Evolutionary conservation across 116 monocot species (phyloP), one percentile per base, ranked within the genome.

Genomic region (Zostera marina): DNA sequence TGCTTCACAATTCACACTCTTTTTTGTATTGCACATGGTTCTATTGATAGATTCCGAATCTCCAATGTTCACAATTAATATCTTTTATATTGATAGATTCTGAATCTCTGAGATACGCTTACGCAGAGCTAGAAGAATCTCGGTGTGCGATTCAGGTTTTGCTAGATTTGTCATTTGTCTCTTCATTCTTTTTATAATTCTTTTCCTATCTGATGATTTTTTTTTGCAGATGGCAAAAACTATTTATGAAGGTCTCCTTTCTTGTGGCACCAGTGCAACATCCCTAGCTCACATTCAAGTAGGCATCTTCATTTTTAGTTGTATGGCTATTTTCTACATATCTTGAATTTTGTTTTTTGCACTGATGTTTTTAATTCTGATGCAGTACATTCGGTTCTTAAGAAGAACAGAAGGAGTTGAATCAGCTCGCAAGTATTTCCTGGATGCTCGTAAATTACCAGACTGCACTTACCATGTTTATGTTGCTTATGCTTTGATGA

Each of bases 341-440:
- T 59, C 32, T 8, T 62, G 11, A 5, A 55, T 49, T n/a, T 23
- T 40, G 23, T 12, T 62, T 69, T 40, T 47, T 56, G 56, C 24
- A 44, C 42, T 66, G 11, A 67, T 14, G 39, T 51, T 21, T 58
- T 41, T 11, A 39, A 60, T 12, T 71, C 15, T 47, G 63, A 68
- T 77, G 52, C 65, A 98, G 98, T 98, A 76, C 53, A 76, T 90
- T 63, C 75, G 85, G 38, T 98, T 98, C 72, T 59, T 98, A 62
- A 80, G 87, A 73, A 98, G 98, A 79, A 90, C 76, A 44, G 98
- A 98, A 90, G 98, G 98, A 1, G 45, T 77, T 46, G 98, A 98
- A 80, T 80, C 90, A 23, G 98, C 98, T 56, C 77, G 79, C 41
- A 98, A 86, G 47, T 90, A 90, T 62, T 98, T 98, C 61, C 60